These are phyloP conservation scores for Solanum ossicruentum DNA, from an alignment of 257 asterid species.

Conservation along the genomic window DNA sequence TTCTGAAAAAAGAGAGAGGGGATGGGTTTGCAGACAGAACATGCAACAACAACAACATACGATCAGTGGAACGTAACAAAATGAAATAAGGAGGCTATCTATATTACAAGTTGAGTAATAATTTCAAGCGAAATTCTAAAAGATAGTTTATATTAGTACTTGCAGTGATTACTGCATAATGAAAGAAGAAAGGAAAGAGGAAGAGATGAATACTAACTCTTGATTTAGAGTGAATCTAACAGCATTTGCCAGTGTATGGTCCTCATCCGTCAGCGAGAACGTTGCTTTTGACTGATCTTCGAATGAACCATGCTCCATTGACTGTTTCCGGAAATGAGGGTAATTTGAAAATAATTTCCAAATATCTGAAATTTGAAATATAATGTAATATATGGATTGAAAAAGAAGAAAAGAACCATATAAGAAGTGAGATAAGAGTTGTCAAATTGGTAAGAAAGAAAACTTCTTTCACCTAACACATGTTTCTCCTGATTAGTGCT, in stretches of 20 bases:
- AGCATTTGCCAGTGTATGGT: conserved; percentile 75
- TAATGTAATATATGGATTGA: not conserved
- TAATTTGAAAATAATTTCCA: not conserved
- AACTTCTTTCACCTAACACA: no score
- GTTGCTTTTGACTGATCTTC: conserved; percentile 62
- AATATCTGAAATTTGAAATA: not conserved
- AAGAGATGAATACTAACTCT: conserved; percentile 41
- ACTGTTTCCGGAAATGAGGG: not conserved
- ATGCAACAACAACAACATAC: not conserved
- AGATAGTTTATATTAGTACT: not conserved
- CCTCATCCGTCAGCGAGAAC: conserved; percentile 66
- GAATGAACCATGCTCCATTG: conserved; percentile 24
- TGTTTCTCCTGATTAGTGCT: not conserved
- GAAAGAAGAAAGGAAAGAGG: not conserved
- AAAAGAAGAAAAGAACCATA: no score
- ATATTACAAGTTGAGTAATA: not conserved
- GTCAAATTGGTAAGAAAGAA: no score
- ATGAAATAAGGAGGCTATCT: not conserved
- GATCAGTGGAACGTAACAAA: not conserved
- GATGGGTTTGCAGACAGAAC: not conserved
- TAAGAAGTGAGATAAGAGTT: not conserved
- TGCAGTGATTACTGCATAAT: not conserved
- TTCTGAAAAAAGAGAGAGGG: not conserved
- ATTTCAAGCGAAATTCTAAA: not conserved
- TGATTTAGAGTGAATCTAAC: conserved; percentile 63